Base-by-base conservation (phyloP, 2,329 filamentous ascomycete species). In the Macroventuria anomochaeta region DNA sequence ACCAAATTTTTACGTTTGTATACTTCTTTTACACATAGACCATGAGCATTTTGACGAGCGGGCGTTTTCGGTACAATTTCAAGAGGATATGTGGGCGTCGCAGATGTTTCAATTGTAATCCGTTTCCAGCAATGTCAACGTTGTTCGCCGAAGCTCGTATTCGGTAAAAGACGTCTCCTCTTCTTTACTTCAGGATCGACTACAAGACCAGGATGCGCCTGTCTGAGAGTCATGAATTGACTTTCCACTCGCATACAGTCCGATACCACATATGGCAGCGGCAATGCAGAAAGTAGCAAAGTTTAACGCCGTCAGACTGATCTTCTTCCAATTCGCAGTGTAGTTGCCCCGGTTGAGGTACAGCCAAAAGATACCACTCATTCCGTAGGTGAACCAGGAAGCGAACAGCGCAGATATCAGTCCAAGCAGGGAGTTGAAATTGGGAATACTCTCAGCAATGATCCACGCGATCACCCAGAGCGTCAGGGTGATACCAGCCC, bases 361-460 rank as follows among this genome's bases (percentile, higher is more conserved):
- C 50, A 80, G 61, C 77, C 78, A 80, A 58, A 79, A 79, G 2
- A 76, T 59, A 15, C 75, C 77, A 42, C 69, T 72, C 7, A 80
- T 59, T 0, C 77, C 77, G 53, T 75, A 82, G 29, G 83, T 86
- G 71, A 89, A 90, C 57, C 87, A 89, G 47, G 80, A 84, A 21
- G 82, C 84, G 55, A 88, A 88, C 2, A 88, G 72, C 13, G 70
- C 74, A 63, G 57, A 63, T 34, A 89, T 83, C 26, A 90, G 73
- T 8, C 81, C 83, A 12, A 90, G 76, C 12, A 90, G 76, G 44
- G 83, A 81, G 65, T 83, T 84, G 75, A 90, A 90, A 33, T 85
- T 81, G 0, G 88, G 88, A 8, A 90, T 87, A 0, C 85, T 84
- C 65, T 87, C 82, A 8, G 87, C 85, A 53, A 90, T 86, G 54